Base-by-base conservation (phyloP, 441 rosid species). In the Gossypium schwendimanii region DNA sequence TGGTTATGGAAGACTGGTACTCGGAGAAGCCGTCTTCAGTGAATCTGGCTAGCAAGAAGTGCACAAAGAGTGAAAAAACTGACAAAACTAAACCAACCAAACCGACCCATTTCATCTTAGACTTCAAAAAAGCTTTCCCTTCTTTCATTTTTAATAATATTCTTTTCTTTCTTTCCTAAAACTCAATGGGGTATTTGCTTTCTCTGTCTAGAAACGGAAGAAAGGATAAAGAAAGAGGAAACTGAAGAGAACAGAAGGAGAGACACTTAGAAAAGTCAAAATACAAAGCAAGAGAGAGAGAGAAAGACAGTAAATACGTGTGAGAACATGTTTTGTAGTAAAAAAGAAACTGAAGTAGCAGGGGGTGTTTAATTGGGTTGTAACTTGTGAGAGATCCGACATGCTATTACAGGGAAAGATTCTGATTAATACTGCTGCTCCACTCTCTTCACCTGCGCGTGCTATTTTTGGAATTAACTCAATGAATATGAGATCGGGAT, bases 21-120 rank as follows among this genome's bases (percentile, higher is more conserved):
- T 88, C 94, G 0, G 92, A 81, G 81, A 84, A 69, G 71, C 89
- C 93, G 17, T 79, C 86, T 31, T 88, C 84, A 0, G 96, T 88
- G 82, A 89, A 90, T 83, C 95, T 89, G 28, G 98, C 93, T 21
- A 95, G 97, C 71, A 91, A 82, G 73, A 93, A 88, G 75, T 93
- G 99, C 6, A 90, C 88, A 67, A 85, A 75, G 33, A 95, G 89
- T 52, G 97, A 92, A 78, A 95, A 57, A 62, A 76, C 85, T 1
- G 99, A 93, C 44, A 95, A 77, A 58, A 92, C 82, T 28, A 95
- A 79, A n/a, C 98, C 99, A 50, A 89, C 76, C 17, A 93, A 80
- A 70, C 90, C 97, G 67, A 91, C 87, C 98, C 98, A 95, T 78
- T 91, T 93, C 88, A 93, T 80, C 69, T 79, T 94, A 20, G 99